A percentile compares a stretch with the other conserved stretches of the same genome.
phyloP scores from a whole-genome alignment of 331 rosid genomes.

The Quercus tomentella region DNA sequence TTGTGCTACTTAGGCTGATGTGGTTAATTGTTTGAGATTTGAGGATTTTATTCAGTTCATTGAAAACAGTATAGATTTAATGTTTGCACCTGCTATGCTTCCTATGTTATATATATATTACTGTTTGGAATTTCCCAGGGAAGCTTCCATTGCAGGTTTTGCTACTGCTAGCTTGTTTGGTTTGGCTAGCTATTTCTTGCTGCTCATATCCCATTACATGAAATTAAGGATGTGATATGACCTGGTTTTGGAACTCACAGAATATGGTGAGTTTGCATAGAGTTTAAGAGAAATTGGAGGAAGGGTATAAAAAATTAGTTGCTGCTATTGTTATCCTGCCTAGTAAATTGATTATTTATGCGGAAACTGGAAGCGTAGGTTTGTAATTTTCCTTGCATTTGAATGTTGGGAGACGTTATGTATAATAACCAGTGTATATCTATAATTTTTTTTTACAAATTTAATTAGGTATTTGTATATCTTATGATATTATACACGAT shows the following conservation, averaged over 20 bases:
- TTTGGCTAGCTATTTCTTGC: not conserved
- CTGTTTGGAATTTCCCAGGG: slow-evolving; percentile 6
- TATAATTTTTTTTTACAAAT: no score
- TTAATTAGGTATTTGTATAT: no score
- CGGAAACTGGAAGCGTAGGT: no score
- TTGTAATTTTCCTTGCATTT: no score
- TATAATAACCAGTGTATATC: no score
- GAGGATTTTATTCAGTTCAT: slow-evolving; percentile 13
- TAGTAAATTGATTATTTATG: no score
- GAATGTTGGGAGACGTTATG: no score
- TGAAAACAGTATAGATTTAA: slow-evolving; percentile 27
- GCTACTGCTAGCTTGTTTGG: not conserved
- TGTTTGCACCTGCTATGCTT: slow-evolving; percentile 20
- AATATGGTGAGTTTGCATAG: no score
- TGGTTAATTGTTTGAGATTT: slow-evolving; percentile 33
- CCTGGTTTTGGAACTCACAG: not conserved
- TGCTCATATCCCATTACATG: not conserved
- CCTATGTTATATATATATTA: slow-evolving; percentile 4
- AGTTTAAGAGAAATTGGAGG: no score
- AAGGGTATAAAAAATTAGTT: no score
- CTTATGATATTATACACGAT: no score
- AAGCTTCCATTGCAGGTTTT: not conserved
- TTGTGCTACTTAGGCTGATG: slow-evolving; percentile 16
- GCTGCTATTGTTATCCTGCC: no score
- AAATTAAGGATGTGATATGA: not conserved